Evolutionary conservation across 2,329 filamentous ascomycete species (phyloP), one percentile per base, ranked within the genome.

Genomic region (Lachnellula suecica): DNA sequence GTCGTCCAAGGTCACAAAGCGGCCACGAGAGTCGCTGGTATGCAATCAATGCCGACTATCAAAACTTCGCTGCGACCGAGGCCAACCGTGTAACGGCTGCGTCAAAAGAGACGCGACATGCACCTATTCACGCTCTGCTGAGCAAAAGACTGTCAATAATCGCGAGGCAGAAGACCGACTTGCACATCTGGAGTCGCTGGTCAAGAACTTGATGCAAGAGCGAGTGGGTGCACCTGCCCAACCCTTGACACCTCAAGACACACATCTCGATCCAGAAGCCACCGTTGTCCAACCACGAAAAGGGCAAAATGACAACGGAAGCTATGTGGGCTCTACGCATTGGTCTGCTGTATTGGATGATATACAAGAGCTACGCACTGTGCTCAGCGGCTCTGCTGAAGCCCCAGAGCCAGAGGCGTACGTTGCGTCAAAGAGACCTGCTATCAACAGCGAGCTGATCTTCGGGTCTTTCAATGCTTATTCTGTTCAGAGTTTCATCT

Each of bases 331-430:
- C 2, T 54, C 56, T 4, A 63, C 60, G 4, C 60, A 61, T 47
- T 61, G 60, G 60, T 60, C 53, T 9, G 52, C 57, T 2, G 49
- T 63, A n/a, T 31, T 61, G 11, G 56, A 60, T n/a, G 56, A 61
- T 37, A 61, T 63, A 8, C 51, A 63, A 15, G 60, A 59, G n/a
- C 41, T 63, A 5, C 53, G 49, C 38, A 8, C n/a, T 4, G 42
- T 53, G 9, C 23, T 59, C 19, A 47, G 46, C 8, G 37, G 38
- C 34, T 38, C 43, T 23, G 19, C 20, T 24, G 37, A 49, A 11
- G 15, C 41, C 11, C 27, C 35, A 17, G 9, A 37, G 29, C 1
- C 31, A 27, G 34, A 31, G 20, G 31, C 41, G 10, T 15, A 20
- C 23, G 11, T 35, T 37, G 10, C 41, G 19, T n/a, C 40, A 10